phyloP scores from a whole-genome alignment of 2,329 filamentous ascomycete species.

The Cladosporium sp. region DNA sequence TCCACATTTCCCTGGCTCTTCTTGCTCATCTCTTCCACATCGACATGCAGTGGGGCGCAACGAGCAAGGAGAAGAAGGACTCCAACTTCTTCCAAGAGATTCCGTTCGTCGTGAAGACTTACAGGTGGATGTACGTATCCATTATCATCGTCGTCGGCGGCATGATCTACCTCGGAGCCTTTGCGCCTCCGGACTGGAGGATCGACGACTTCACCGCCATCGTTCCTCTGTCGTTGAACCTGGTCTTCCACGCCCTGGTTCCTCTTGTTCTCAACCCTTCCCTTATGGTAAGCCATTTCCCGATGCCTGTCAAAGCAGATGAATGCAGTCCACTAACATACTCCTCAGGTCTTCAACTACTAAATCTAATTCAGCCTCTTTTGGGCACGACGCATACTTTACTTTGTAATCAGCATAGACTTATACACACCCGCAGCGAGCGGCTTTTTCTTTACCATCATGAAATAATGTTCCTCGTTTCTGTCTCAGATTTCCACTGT shows the following conservation, averaged over 20 bases:
- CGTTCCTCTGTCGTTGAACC: slow-evolving; percentile 53
- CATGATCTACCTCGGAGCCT: slow-evolving; percentile 49
- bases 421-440: background rate
- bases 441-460: background rate
- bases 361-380: slow-evolving; percentile 31
- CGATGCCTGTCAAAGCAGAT: background rate
- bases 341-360: slow-evolving; percentile 54
- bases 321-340: background rate
- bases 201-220: slow-evolving; percentile 59
- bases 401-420: background rate
- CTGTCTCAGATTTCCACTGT: background rate
- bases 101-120: slow-evolving; percentile 52
- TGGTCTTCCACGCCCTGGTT: slow-evolving; percentile 56
- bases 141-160: slow-evolving; percentile 45
- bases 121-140: slow-evolving; percentile 54
- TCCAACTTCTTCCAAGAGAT: slow-evolving; percentile 56
- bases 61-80: slow-evolving; percentile 75
- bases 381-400: background rate
- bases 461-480: background rate
- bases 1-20: slow-evolving; percentile 79
- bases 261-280: slow-evolving; percentile 58
- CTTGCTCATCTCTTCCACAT: slow-evolving; percentile 82
- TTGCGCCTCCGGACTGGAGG: slow-evolving; percentile 51
- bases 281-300: background rate
- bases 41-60: slow-evolving; percentile 84